Percentiles rank a stretch among this genome's conserved stretches.
Evolutionary conservation across 768 basidiomycete species (phyloP).

Genomic region (Macrocybe gigantea): DNA sequence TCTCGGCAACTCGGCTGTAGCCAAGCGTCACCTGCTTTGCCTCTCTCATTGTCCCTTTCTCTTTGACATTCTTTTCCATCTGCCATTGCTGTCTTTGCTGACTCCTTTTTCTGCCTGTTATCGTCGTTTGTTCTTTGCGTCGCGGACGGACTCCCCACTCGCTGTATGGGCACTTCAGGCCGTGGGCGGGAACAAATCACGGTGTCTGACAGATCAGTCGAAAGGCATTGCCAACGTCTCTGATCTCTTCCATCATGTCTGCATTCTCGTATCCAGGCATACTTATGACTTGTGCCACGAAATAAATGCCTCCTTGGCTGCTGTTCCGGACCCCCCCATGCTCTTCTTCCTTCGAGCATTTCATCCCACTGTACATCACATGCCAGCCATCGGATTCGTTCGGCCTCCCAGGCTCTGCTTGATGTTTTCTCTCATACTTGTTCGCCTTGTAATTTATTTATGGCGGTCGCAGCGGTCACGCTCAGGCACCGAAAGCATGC

Average conservation of each 20-base stretch:
- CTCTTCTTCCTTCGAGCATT: neutral
- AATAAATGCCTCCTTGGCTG: neutral
- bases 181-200: no score
- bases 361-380: neutral
- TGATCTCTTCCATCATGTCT: neutral
- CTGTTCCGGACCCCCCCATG: neutral
- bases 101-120: no score
- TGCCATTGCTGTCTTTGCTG: neutral
- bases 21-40: conserved; percentile 1
- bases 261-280: neutral
- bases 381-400: neutral
- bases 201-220: no score
- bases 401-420: neutral
- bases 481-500: neutral
- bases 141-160: no score
- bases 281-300: neutral
- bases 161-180: no score
- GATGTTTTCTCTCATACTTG: neutral
- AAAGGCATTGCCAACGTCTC: no score
- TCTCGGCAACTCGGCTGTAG: conserved; percentile 10
- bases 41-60: neutral
- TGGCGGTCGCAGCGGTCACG: neutral
- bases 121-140: no score
- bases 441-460: neutral
- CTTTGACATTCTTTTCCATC: neutral